Base-by-base conservation (phyloP, 2,329 filamentous ascomycete species). In the Colletotrichum phormii region DNA sequence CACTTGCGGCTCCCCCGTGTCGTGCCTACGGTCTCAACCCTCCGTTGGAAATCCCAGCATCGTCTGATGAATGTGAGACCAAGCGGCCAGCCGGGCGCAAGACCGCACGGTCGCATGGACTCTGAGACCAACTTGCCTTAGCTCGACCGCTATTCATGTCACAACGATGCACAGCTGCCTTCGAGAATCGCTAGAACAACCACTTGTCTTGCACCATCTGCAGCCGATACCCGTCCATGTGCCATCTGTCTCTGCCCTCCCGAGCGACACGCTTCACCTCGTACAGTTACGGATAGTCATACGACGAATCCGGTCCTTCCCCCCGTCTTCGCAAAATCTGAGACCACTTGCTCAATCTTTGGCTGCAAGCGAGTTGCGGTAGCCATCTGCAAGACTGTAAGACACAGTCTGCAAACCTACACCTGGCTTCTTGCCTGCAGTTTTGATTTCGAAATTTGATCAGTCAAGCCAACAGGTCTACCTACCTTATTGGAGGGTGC, bases 171-270 rank as follows among this genome's bases (percentile, higher is more conserved):
- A n/a, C 49, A 37, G n/a, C 37, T 15, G 42, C 29, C 57, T 72
- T 72, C 69, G 51, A 72, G 69, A 72, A 72, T 69, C 65, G 33
- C 69, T 64, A 54, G 65, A 72, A 72, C 53, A 69, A 51, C 51
- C 31, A 49, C 31, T 46, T 64, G 59, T 72, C 59, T 69, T 59
- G 51, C 49, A 59, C 6, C 53, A 31, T 59, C 24, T 37, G 26
- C 35, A 8, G 26, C 46, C 60, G 18, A 42, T 37, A 37, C 53
- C 35, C 24, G 24, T 29, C 29, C 9, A 22, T 54, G 29, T 29
- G 37, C 9, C 11, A 29, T 5, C 60, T 49, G 42, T 53, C 60
- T 63, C 42, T 24, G 60, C 46, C 18, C 11, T 49, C 60, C 22
- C 18, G 26, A 26, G 26, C 60, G 42, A 49, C 18, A 18, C 42